Conservation (phyloP, 495 filamentous ascomycete genomes). For the Penicillium nucicola region DNA sequence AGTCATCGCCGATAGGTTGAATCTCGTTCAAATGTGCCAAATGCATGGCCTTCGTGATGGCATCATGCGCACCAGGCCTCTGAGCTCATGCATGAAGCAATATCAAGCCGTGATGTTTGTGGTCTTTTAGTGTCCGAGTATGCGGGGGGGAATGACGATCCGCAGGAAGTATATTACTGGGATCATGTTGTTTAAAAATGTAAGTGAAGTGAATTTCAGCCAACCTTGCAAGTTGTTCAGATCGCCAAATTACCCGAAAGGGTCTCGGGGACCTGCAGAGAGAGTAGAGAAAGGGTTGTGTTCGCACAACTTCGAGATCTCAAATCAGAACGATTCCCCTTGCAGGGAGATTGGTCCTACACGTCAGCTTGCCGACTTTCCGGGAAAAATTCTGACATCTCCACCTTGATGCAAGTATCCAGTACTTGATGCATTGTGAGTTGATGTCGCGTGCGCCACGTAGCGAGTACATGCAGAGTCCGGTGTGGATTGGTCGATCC, state of each 20-base stretch:
- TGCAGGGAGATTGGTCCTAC: slow-evolving; percentile 13
- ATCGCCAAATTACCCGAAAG: background rate
- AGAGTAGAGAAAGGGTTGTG: slow-evolving; percentile 2
- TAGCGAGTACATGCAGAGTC: background rate
- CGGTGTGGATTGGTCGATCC: background rate
- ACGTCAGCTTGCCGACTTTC: slow-evolving; percentile 3
- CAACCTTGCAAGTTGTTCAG: no score
- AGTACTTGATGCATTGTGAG: background rate
- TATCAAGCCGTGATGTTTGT: slow-evolving; percentile 1
- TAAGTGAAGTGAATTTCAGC: no score
- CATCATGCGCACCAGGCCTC: slow-evolving; percentile 21
- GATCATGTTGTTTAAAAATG: background rate
- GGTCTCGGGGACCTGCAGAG: slow-evolving; percentile 15
- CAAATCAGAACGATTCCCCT: slow-evolving; percentile 24
- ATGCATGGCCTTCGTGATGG: slow-evolving; percentile 12
- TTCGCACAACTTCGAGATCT: slow-evolving; percentile 6
- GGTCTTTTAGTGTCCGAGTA: slow-evolving; percentile 11
- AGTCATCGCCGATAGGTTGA: slow-evolving; percentile 2
- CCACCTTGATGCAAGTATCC: background rate
- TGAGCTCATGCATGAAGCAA: slow-evolving; percentile 3
- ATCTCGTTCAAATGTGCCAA: slow-evolving; percentile 4
- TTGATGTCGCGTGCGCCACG: slow-evolving; percentile 1
- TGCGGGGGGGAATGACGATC: slow-evolving; percentile 23
- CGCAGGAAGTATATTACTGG: slow-evolving; percentile 13
- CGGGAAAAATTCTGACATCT: background rate